These are phyloP conservation scores for Corchorus olitorius DNA, from an alignment of 345 rosid genomes.

Conservation along the genomic window DNA sequence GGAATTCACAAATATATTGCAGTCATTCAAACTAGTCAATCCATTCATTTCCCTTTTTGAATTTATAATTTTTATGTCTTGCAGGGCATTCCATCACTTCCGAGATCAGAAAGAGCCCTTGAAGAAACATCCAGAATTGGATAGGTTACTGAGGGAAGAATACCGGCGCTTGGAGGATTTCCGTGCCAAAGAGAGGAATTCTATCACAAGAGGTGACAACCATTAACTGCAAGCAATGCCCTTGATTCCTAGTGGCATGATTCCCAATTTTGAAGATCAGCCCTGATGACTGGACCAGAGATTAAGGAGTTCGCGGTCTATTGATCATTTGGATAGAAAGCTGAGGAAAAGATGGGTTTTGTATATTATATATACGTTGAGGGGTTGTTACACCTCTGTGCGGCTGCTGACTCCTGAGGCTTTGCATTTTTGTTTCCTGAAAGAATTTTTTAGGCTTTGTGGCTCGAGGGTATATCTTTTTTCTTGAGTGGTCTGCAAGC, in stretches of 20 bases:
- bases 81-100: constrained; percentile 97
- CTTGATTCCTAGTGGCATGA: neutral
- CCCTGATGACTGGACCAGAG: constrained; percentile 23
- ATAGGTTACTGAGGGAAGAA: constrained; percentile 72
- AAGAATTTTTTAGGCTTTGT: neutral
- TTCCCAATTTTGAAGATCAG: constrained; percentile 46
- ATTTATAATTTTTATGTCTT: constrained; percentile 5
- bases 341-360: constrained; percentile 23
- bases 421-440: constrained; percentile 11
- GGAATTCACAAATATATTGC: too few relatives aligned
- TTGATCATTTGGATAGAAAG: constrained; percentile 12
- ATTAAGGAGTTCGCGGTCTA: constrained; percentile 20
- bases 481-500: constrained; percentile 27
- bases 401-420: constrained; percentile 28
- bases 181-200: constrained; percentile 52
- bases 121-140: constrained; percentile 74
- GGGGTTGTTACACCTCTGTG: constrained; percentile 22
- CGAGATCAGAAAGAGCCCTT: constrained; percentile 56
- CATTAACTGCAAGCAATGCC: constrained; percentile 22
- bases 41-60: neutral
- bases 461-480: neutral
- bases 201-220: constrained; percentile 37
- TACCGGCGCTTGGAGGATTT: constrained; percentile 71
- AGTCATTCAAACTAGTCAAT: neutral
- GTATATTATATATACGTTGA: constrained; percentile 25